Percentiles rank a stretch among this genome's conserved stretches.
phyloP scores from a whole-genome alignment of 2,329 filamentous ascomycete species.

The Gremmenia infestans region DNA sequence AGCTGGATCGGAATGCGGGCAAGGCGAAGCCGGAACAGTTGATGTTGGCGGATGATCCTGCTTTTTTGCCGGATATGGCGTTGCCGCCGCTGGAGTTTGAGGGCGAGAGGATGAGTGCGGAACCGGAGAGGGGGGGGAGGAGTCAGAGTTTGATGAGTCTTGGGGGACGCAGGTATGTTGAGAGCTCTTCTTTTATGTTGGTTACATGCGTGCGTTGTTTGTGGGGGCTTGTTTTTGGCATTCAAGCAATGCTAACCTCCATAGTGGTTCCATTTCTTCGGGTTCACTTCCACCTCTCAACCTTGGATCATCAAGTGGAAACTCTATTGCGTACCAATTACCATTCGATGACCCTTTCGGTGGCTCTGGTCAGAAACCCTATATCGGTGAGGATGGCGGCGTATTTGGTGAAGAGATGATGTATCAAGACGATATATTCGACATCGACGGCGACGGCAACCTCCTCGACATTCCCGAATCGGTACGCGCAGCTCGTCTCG shows the following conservation, averaged over 20 bases:
- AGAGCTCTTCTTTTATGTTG: not conserved
- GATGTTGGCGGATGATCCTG: slow-evolving; percentile 74
- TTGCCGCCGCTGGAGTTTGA: slow-evolving; percentile 56
- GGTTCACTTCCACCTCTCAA: slow-evolving; percentile 39
- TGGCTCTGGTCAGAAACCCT: slow-evolving; percentile 29
- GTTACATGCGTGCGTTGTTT: not conserved
- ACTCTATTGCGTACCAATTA: slow-evolving; percentile 30
- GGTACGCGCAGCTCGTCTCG: slow-evolving; percentile 20
- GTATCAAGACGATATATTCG: slow-evolving; percentile 50
- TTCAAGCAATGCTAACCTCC: slow-evolving; percentile 22
- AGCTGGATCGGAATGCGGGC: slow-evolving; percentile 65
- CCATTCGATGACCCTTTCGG: slow-evolving; percentile 24
- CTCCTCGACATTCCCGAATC: slow-evolving; percentile 41
- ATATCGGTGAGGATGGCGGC: slow-evolving; percentile 27
- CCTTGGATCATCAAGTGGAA: slow-evolving; percentile 44
- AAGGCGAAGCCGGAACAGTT: slow-evolving; percentile 73
- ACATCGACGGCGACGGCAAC: slow-evolving; percentile 57
- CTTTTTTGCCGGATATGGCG: slow-evolving; percentile 64
- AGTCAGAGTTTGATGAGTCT: not conserved
- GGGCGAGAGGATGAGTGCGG: not conserved
- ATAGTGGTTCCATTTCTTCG: slow-evolving; percentile 21
- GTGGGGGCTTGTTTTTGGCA: no score
- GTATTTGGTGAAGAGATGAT: slow-evolving; percentile 37
- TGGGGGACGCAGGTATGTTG: not conserved
- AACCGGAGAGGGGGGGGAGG: not conserved